Evolutionary conservation across 805 yeast species (phyloP).

Genomic region (Kodamaea laetipori): DNA sequence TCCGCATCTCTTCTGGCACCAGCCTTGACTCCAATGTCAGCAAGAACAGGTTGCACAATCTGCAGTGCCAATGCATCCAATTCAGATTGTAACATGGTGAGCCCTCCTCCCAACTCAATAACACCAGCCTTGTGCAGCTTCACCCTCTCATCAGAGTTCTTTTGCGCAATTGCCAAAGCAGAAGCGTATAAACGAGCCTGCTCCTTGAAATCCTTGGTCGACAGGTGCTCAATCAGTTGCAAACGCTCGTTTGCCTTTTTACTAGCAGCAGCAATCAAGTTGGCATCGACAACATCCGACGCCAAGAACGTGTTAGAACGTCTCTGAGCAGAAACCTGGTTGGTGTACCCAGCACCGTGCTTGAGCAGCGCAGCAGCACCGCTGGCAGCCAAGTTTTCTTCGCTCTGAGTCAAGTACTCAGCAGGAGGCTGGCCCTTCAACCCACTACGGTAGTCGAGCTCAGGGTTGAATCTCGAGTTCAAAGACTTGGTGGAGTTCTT

Average conservation of each 20-base stretch:
- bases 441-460: conserved; percentile 44
- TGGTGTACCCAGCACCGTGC: conserved; percentile 32
- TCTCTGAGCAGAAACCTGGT: conserved; percentile 27
- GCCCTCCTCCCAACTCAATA: conserved; percentile 85
- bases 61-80: conserved; percentile 77
- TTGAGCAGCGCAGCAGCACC: conserved; percentile 61
- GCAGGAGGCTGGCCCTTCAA: conserved; percentile 19
- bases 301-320: conserved; percentile 41
- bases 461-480: conserved; percentile 45
- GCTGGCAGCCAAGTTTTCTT: conserved; percentile 51
- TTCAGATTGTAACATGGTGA: conserved; percentile 71
- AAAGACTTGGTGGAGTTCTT: conserved; percentile 42
- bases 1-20: conserved; percentile 61
- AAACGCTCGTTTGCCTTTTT: conserved; percentile 47
- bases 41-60: conserved; percentile 80
- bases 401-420: conserved; percentile 42
- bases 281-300: conserved; percentile 47
- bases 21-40: conserved; percentile 71
- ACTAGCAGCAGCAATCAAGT: conserved; percentile 51
- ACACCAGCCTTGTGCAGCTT: conserved; percentile 50
- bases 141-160: conserved; percentile 59
- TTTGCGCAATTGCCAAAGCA: conserved; percentile 78
- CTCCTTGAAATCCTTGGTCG: conserved; percentile 37
- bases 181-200: conserved; percentile 62
- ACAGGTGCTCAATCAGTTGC: conserved; percentile 28